Percentiles rank a stretch among this genome's conserved stretches.
Conservation (phyloP, 306 rosid genomes). For the Glycine latifolia region DNA sequence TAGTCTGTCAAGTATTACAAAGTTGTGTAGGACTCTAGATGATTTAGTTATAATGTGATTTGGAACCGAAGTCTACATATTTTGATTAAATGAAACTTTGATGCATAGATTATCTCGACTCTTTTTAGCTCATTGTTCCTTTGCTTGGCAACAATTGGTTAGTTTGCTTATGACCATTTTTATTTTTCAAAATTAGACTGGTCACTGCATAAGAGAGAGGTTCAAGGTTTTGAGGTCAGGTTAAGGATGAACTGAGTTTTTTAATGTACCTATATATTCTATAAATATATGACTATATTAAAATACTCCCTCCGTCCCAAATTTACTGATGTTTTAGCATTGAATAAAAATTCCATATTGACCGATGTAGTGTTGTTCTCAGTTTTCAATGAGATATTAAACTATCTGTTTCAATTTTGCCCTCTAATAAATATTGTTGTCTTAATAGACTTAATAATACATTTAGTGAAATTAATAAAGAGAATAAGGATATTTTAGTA, state of each 20-base stretch:
- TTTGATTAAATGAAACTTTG: slow-evolving; percentile 31
- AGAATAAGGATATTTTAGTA: too few species aligned
- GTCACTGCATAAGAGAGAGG: too few species aligned
- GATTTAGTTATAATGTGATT: slow-evolving; percentile 39
- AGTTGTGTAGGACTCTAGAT: slow-evolving; percentile 41
- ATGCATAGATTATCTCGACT: slow-evolving; percentile 21
- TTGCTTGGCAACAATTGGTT: slow-evolving; percentile 32
- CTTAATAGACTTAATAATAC: too few species aligned
- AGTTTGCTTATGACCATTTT: slow-evolving; percentile 18
- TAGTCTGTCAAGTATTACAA: not conserved
- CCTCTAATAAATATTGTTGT: too few species aligned
- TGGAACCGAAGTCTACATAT: slow-evolving; percentile 30
- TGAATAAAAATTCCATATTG: too few species aligned
- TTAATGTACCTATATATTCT: not conserved
- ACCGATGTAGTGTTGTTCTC: too few species aligned
- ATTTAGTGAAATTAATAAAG: too few species aligned
- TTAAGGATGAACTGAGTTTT: slow-evolving; percentile 5
- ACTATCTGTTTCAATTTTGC: too few species aligned
- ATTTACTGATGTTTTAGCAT: too few species aligned
- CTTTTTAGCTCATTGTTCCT: slow-evolving; percentile 9
- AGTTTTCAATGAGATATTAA: too few species aligned
- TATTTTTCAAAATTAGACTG: too few species aligned
- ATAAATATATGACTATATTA: not conserved
- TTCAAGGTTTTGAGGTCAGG: not conserved
- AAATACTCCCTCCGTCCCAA: not conserved